These are phyloP conservation scores for Herpetospermum pedunculosum DNA, from an alignment of 306 rosid genomes.

Conservation along the genomic window DNA sequence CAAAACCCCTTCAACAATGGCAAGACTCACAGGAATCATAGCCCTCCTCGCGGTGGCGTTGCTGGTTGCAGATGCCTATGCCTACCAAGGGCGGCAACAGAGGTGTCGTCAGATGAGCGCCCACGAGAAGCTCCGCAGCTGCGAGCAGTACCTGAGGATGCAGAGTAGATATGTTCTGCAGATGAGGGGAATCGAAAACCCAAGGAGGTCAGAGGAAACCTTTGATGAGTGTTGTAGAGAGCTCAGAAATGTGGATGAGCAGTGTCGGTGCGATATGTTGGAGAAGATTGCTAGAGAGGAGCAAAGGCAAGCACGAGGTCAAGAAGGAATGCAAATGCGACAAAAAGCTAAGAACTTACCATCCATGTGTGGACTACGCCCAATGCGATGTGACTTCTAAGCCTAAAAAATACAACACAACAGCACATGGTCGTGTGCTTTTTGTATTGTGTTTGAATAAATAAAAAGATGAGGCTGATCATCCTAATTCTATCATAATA, in stretches of 20 bases:
- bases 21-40: too few species aligned
- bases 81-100: background rate
- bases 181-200: background rate
- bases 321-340: background rate
- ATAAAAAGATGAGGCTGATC: background rate
- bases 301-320: background rate
- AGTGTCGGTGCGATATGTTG: background rate
- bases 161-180: background rate
- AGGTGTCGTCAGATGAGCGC: background rate
- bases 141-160: background rate
- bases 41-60: background rate
- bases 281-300: background rate
- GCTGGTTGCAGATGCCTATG: background rate
- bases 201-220: background rate
- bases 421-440: background rate
- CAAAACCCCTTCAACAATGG: background rate
- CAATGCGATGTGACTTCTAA: background rate
- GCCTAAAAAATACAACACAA: background rate
- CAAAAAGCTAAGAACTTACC: slow-evolving; percentile 1
- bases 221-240: background rate
- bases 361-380: too few species aligned
- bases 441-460: background rate
- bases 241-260: background rate
- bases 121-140: background rate
- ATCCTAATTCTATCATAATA: too few species aligned